phyloP scores from a whole-genome alignment of 1,284 basidiomycete genomes.

The Ceratobasidium papillatum region DNA sequence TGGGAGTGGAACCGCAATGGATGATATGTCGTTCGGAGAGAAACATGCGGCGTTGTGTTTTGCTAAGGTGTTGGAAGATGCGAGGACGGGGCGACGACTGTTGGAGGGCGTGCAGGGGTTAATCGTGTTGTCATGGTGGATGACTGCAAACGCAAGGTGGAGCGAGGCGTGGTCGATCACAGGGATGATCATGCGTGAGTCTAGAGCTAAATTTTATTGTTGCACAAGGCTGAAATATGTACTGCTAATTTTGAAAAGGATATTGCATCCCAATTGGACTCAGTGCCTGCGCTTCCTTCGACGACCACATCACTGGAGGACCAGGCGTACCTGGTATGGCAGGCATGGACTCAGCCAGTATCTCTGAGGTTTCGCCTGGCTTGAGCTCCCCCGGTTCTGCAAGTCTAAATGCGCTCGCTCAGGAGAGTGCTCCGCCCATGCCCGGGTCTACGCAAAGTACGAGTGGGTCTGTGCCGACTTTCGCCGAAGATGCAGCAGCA shows the following conservation, averaged over 20 bases:
- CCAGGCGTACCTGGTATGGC: conserved; percentile 31
- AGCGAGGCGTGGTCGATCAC: conserved; percentile 37
- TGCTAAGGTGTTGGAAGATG: conserved; percentile 35
- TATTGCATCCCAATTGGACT: conserved; percentile 37
- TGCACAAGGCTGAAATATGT: neutral
- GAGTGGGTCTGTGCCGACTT: neutral
- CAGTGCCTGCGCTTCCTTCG: conserved; percentile 28
- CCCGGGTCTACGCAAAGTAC: neutral
- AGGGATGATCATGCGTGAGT: conserved; percentile 40
- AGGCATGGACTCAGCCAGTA: conserved; percentile 27
- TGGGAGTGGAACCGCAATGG: neutral
- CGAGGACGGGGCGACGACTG: conserved; percentile 12
- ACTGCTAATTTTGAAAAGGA: neutral
- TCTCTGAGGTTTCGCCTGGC: conserved; percentile 24
- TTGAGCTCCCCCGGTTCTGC: neutral
- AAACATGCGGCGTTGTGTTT: conserved; percentile 34
- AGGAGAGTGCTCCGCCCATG: neutral
- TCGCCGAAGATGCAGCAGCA: neutral
- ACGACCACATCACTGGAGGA: conserved; percentile 35
- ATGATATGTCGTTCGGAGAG: conserved; percentile 31
- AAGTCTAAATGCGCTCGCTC: conserved; percentile 3
- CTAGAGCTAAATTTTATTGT: neutral
- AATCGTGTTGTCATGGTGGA: conserved; percentile 32
- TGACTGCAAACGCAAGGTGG: conserved; percentile 33
- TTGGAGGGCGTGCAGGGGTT: conserved; percentile 24